Base-by-base conservation (phyloP, 257 asterid species). In the Penstemon eatonii region DNA sequence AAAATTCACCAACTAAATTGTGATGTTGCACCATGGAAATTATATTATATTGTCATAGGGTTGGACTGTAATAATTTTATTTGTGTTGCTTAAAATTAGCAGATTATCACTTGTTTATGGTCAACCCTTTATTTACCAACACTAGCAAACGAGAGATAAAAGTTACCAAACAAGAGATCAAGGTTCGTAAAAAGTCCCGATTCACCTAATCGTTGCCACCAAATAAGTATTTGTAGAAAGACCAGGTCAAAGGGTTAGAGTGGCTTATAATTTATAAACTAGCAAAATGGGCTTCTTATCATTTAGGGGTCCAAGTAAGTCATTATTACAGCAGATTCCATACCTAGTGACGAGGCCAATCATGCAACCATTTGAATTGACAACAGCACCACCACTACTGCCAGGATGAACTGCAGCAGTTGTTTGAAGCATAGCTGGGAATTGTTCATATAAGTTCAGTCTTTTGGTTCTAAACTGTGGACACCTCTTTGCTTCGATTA, bases 391-490 rank as follows among this genome's bases (percentile, higher is more conserved):
- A 56, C 99, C 99, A 71, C 99, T 93, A 57, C 99, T 89, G 74
- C 99, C 97, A 66, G 99, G 95, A 78, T 93, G 97, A 64, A 94
- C 97, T 36, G 99, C 92, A 39, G 97, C 99, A n/a, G 99, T 94
- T 63, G 99, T 91, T 82, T 94, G 96, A 51, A 94, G 86, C 97
- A 94, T 91, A 73, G 95, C 99, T 15, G 97, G 96, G 76, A 85
- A 86, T 36, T 65, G 70, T 49, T 79, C 83, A 11, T 58, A 25
- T 43, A 53, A 7, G 54, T 59, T 72, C 67, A 10, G 52, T 52
- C 78, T 67, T 68, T 64, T 66, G 78, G 75, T 63, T 62, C 62
- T 75, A 60, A 64, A 39, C 58, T 54, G 74, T 47, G 66, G 69
- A 64, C 83, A 69, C 78, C 79, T 69, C 72, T 82, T 83, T 61